These are phyloP conservation scores for Colletotrichum cereale DNA, from an alignment of 2,329 filamentous ascomycete species.

Conservation along the genomic window DNA sequence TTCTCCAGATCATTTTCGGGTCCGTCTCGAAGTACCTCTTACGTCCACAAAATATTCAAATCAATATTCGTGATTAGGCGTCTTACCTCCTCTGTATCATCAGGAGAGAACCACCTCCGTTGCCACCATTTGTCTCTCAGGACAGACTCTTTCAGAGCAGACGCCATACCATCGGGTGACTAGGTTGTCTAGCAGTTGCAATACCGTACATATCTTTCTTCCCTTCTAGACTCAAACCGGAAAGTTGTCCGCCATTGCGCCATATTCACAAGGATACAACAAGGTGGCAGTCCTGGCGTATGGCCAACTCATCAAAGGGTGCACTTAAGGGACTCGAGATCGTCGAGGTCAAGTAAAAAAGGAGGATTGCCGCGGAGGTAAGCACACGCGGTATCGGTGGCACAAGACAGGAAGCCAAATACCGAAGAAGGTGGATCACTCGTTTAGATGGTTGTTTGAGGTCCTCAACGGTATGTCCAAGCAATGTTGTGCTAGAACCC, in stretches of 20 bases:
- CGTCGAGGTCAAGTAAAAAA: not conserved
- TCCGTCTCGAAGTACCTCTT: too few species aligned
- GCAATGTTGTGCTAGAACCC: constrained; percentile 9
- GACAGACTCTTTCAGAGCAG: not conserved
- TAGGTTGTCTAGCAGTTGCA: not conserved
- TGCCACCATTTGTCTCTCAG: constrained; percentile 50
- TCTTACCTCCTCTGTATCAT: constrained; percentile 54
- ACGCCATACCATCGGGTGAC: not conserved
- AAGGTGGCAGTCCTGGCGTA: not conserved
- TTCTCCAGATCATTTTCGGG: too few species aligned
- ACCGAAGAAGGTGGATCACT: not conserved
- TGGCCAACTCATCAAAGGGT: not conserved
- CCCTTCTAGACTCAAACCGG: not conserved
- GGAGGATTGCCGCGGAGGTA: too few species aligned
- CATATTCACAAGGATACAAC: not conserved
- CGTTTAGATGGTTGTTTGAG: not conserved
- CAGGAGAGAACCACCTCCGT: constrained; percentile 61
- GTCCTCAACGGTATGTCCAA: not conserved
- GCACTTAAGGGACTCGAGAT: not conserved
- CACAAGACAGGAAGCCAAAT: too few species aligned
- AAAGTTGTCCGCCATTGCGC: constrained; percentile 10
- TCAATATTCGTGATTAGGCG: constrained; percentile 61
- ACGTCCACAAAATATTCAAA: too few species aligned
- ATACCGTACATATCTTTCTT: too few species aligned
- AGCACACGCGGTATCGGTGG: constrained; percentile 11